A percentile compares a stretch with the other conserved stretches of the same genome.
These are phyloP conservation scores for Pythium sp. DNA, from an alignment of 352 stramenopile genomes.

Conservation along the genomic window DNA sequence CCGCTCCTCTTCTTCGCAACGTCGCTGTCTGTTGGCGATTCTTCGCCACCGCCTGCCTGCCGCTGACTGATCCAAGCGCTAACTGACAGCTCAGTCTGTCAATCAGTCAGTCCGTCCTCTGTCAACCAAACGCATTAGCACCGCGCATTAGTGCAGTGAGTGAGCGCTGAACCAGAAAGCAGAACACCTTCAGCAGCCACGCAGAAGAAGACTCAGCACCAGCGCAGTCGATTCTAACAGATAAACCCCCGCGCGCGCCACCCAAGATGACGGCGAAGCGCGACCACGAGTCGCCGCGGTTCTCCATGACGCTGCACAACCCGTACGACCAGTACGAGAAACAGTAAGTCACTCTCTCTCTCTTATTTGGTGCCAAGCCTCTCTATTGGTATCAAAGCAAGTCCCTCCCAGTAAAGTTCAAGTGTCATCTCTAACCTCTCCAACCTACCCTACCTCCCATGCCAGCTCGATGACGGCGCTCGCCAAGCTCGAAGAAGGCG, in stretches of 20 bases:
- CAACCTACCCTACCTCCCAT: background rate
- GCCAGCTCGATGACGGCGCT: slow-evolving; percentile 15
- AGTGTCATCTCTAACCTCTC: background rate
- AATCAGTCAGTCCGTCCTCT: background rate
- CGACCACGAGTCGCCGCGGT: slow-evolving; percentile 15
- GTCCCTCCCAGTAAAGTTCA: background rate
- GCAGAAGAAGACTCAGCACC: background rate
- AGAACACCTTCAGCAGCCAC: background rate
- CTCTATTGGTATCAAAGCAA: background rate
- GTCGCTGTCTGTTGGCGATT: background rate
- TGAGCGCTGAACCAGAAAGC: background rate
- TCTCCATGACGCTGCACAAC: slow-evolving; percentile 18
- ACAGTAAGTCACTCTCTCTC: background rate
- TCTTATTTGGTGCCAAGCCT: background rate
- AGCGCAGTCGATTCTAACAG: background rate
- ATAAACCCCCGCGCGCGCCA: background rate
- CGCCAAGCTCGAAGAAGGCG: slow-evolving; percentile 17
- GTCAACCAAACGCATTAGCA: background rate
- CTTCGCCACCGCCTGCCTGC: background rate
- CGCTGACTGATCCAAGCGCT: no score
- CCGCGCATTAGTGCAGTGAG: background rate
- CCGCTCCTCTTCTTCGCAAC: background rate
- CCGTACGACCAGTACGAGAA: slow-evolving; percentile 18
- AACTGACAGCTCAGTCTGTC: background rate
- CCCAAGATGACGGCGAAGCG: slow-evolving; percentile 1